Percentiles rank a stretch among this genome's conserved stretches.
phyloP scores from a whole-genome alignment of 176 grass and related monocot species.

The Alopecurus myosuroides region DNA sequence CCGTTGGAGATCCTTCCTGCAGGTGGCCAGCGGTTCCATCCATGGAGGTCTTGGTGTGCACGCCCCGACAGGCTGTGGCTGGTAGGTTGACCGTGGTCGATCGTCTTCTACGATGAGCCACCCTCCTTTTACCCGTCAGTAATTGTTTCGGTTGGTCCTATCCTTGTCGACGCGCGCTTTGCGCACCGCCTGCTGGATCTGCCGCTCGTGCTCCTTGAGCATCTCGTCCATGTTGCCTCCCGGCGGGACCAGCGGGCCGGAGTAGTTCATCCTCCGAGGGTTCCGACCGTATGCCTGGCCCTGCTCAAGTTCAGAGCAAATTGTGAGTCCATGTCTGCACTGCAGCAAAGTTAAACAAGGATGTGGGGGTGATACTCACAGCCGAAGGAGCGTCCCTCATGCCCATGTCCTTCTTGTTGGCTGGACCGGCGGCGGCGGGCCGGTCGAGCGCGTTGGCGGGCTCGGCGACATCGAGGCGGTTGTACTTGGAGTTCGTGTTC shows the following conservation, averaged over 20 bases:
- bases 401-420: constrained; percentile 33
- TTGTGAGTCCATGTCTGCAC: not conserved
- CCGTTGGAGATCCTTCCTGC: not conserved
- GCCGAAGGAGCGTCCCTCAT: constrained; percentile 32
- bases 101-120: not conserved
- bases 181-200: constrained; percentile 68
- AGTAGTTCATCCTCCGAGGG: constrained; percentile 59
- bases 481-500: constrained; percentile 45
- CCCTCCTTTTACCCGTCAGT: constrained; percentile 1
- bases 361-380: constrained; percentile 16
- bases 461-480: constrained; percentile 48
- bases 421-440: not conserved
- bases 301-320: not conserved
- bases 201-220: constrained; percentile 71
- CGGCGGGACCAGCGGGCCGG: constrained; percentile 54
- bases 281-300: constrained; percentile 42
- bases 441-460: constrained; percentile 43
- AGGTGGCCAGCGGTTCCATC: not conserved
- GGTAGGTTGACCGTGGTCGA: not conserved
- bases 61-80: not conserved
- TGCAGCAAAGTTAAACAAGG: not conserved
- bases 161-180: constrained; percentile 53
- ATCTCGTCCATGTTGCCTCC: constrained; percentile 71
- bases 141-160: constrained; percentile 30
- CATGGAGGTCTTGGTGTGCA: not conserved